Percentiles rank a stretch among this genome's conserved stretches.
Conservation (phyloP, 345 rosid genomes). For the Orychophragmus violaceus region DNA sequence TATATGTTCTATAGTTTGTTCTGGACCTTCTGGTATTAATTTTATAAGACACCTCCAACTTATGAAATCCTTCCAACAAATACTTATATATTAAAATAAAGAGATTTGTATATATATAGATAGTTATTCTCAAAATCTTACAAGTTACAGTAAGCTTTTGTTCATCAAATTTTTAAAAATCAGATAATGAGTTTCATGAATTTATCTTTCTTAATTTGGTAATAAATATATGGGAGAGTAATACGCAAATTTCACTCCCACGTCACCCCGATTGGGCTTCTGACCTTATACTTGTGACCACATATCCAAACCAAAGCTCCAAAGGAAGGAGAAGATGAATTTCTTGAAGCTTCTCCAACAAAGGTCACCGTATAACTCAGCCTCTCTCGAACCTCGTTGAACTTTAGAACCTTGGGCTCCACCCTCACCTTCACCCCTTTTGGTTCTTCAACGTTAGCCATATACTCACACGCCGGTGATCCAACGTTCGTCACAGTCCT, state of each 20-base stretch:
- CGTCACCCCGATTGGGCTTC: slow-evolving; percentile 65
- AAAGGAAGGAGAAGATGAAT: slow-evolving; percentile 31
- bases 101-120: too few relatives aligned
- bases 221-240: slow-evolving; percentile 1
- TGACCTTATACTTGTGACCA: slow-evolving; percentile 42
- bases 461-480: slow-evolving; percentile 38
- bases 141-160: neutral
- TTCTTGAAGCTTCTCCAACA: neutral
- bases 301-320: slow-evolving; percentile 62
- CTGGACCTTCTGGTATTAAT: too few relatives aligned
- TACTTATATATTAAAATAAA: too few relatives aligned
- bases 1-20: too few relatives aligned
- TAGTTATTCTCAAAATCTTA: slow-evolving; percentile 12
- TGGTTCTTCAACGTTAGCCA: slow-evolving; percentile 44
- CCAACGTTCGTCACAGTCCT: slow-evolving; percentile 74
- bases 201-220: neutral
- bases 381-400: slow-evolving; percentile 43
- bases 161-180: neutral
- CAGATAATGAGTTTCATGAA: neutral
- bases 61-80: too few relatives aligned
- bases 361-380: slow-evolving; percentile 53
- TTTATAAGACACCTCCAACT: too few relatives aligned
- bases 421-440: slow-evolving; percentile 45
- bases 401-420: slow-evolving; percentile 44
- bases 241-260: slow-evolving; percentile 32